Evolutionary conservation across 805 yeast genomes (phyloP).

Genomic region (Metschnikowia sp.): DNA sequence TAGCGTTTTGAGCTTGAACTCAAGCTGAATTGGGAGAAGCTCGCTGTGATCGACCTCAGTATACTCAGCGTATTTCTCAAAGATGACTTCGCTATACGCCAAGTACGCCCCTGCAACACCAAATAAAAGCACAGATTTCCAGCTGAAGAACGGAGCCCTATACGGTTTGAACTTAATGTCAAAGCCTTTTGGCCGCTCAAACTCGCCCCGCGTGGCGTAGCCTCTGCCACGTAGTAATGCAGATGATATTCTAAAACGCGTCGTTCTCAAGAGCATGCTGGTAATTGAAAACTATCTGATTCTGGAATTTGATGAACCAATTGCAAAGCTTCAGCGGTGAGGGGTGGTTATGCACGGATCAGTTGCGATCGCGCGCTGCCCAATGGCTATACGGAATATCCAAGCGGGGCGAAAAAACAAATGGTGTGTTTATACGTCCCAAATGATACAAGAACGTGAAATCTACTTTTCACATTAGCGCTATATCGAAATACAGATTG

Average conservation of each 20-base stretch:
- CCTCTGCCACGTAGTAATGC: background rate
- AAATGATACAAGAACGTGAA: too few species aligned
- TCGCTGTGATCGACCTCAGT: conserved; percentile 20
- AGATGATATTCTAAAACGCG: background rate
- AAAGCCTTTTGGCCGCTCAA: conserved; percentile 8
- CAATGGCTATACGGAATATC: too few species aligned
- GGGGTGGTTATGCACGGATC: too few species aligned
- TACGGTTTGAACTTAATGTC: conserved; percentile 7
- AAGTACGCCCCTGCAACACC: conserved; percentile 31
- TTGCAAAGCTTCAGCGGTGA: too few species aligned
- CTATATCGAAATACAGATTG: too few species aligned
- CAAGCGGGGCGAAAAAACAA: too few species aligned
- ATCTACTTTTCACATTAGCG: too few species aligned
- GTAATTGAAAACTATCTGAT: too few species aligned
- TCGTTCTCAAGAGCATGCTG: too few species aligned
- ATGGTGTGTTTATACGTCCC: too few species aligned
- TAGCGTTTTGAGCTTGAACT: conserved; percentile 45
- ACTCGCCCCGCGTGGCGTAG: conserved; percentile 7
- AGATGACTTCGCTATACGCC: conserved; percentile 32
- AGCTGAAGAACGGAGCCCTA: conserved; percentile 11
- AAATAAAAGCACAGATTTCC: conserved; percentile 19
- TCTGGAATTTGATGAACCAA: too few species aligned
- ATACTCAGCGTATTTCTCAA: conserved; percentile 28
- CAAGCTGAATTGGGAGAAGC: conserved; percentile 38
- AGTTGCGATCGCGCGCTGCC: too few species aligned